Evolutionary conservation across 805 yeast genomes (phyloP), one percentile per base, ranked within the genome.

Genomic region (Nakazawaea peltata): DNA sequence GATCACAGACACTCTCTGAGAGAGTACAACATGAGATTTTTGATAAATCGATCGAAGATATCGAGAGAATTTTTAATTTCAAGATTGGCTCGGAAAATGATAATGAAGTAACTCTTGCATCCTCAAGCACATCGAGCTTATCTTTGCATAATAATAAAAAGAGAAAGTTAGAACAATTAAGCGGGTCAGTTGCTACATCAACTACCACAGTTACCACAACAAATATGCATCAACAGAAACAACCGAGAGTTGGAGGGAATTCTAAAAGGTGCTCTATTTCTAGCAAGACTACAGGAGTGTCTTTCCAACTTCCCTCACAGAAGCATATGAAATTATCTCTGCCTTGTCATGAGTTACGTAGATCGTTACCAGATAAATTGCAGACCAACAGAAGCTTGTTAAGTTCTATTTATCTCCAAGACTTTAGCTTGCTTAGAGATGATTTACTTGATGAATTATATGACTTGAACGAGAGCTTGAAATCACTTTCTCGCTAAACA

Each of bases 11-110:
- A 12, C n/a, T 28, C 11, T 8, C 23, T 11, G 15, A 17, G 19
- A 37, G 33, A 26, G 28, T 37, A 17, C 29, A 37, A 26, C 25
- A 26, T 25, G 41, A 37, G 28, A 37, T 37, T n/a, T 37, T 37
- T 15, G 36, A 37, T 22, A 37, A 37, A 26, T 29, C 37, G 5
- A 37, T 37, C 4, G 41, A 37, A 26, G 41, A 37, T 25, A 37
- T 37, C 15, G 41, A 37, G 26, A 37, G 26, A 22, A 25, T 37
- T 4, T 37, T 37, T 34, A 37, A 37, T 19, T 37, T 37, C 25
- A 37, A 37, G 19, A 37, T 37, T 18, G n/a, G n/a, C n/a, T n/a
- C n/a, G n/a, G n/a, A n/a, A n/a, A n/a, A n/a, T n/a, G n/a, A n/a
- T n/a, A 30, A 36, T 26, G 30, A 33, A 21, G 19, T 30, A 12